A percentile compares a stretch with the other conserved stretches of the same genome.
Conservation (phyloP, 2,329 filamentous ascomycete species). For the Ophiosphaerella herpotricha region DNA sequence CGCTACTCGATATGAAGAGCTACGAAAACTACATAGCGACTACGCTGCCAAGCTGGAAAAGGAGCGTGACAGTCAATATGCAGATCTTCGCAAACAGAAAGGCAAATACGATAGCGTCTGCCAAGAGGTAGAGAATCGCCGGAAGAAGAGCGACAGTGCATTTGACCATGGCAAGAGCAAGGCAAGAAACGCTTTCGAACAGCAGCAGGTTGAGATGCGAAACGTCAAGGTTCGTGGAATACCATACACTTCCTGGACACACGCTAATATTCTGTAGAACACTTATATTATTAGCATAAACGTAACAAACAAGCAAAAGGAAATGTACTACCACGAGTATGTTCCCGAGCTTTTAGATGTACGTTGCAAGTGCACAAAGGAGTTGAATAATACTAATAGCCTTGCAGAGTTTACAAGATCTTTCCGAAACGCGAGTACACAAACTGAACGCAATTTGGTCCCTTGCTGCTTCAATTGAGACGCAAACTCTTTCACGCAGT, state of each 20-base stretch:
- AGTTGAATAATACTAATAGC: slow-evolving; percentile 7
- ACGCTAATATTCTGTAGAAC: slow-evolving; percentile 60
- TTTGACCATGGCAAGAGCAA: slow-evolving; percentile 86
- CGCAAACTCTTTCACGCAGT: slow-evolving; percentile 75
- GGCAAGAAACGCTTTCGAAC: slow-evolving; percentile 87
- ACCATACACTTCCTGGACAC: not conserved
- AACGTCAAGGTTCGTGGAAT: slow-evolving; percentile 70
- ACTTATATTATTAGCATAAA: slow-evolving; percentile 97
- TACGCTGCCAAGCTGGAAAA: slow-evolving; percentile 87
- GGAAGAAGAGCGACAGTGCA: slow-evolving; percentile 93
- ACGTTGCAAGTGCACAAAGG: slow-evolving; percentile 18
- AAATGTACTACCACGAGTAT: slow-evolving; percentile 96
- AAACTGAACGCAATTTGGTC: slow-evolving; percentile 88
- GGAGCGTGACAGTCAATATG: slow-evolving; percentile 83
- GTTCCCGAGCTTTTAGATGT: slow-evolving; percentile 92
- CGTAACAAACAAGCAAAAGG: slow-evolving; percentile 96
- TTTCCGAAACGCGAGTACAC: slow-evolving; percentile 84
- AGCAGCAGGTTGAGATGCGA: slow-evolving; percentile 93
- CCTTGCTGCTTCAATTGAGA: slow-evolving; percentile 77
- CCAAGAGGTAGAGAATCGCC: slow-evolving; percentile 90
- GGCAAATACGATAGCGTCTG: slow-evolving; percentile 90
- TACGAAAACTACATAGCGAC: slow-evolving; percentile 88
- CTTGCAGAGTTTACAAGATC: slow-evolving; percentile 75
- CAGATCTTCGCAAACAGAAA: slow-evolving; percentile 87
- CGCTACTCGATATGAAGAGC: slow-evolving; percentile 78